Percentiles rank a stretch among this genome's conserved stretches.
phyloP scores from a whole-genome alignment of 139 green algal species.

The Eudorina sp. region DNA sequence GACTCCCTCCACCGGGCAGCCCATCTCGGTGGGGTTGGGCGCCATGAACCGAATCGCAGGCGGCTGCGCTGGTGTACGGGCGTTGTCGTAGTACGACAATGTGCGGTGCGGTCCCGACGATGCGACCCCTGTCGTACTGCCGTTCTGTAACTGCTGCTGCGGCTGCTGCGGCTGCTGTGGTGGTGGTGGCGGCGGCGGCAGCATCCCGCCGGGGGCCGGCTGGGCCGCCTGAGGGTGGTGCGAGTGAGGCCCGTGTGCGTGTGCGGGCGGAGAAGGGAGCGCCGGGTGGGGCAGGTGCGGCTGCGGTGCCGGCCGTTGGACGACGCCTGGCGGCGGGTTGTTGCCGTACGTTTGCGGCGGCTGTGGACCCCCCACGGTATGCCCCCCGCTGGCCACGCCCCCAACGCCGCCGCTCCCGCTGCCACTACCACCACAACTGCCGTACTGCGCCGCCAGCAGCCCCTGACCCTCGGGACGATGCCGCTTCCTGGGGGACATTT shows the following conservation, averaged over 20 bases:
- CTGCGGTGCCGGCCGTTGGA: not conserved
- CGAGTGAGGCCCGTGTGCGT: no score
- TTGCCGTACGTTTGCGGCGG: no score
- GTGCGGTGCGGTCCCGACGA: not conserved
- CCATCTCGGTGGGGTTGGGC: not conserved
- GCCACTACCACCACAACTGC: not conserved
- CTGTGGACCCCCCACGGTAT: not conserved
- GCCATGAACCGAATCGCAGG: not conserved
- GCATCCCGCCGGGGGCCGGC: no score
- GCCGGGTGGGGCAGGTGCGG: not conserved
- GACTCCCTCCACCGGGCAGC: constrained; percentile 29
- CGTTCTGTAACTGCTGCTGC: not conserved
- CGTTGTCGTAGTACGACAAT: not conserved
- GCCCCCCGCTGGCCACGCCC: not conserved
- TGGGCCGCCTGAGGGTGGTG: no score
- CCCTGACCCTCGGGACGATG: not conserved
- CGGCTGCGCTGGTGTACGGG: not conserved
- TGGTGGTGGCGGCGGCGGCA: not conserved
- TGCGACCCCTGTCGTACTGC: not conserved
- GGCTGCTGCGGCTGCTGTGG: not conserved
- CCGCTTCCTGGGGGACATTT: constrained; percentile 28
- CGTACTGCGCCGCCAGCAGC: not conserved
- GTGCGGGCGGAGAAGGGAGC: not conserved
- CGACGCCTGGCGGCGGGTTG: no score
- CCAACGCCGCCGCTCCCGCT: not conserved